These are phyloP conservation scores for Cordyceps militaris DNA, from an alignment of 2,329 filamentous ascomycete species.

Conservation along the genomic window DNA sequence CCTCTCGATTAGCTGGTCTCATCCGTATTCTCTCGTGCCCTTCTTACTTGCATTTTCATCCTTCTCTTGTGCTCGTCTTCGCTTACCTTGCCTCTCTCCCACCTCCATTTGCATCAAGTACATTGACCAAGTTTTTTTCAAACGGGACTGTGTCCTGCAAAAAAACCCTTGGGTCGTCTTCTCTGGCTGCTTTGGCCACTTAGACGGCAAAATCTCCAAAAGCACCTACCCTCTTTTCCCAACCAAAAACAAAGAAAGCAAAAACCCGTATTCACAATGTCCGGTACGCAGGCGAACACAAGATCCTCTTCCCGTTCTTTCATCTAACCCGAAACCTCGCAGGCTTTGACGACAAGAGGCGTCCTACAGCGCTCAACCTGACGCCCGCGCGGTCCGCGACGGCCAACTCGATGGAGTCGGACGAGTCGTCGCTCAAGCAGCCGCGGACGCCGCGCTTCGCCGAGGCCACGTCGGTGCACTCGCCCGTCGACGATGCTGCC, in stretches of 20 bases:
- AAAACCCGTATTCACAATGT: constrained; percentile 4
- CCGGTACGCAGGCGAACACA: neutral
- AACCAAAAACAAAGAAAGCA: neutral
- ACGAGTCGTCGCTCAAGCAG: constrained; percentile 53
- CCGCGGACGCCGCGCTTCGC: constrained; percentile 73
- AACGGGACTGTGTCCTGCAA: constrained; percentile 10
- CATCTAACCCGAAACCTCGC: neutral
- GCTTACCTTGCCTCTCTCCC: neutral
- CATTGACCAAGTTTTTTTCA: neutral
- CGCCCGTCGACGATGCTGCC: constrained; percentile 52
- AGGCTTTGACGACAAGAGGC: constrained; percentile 46
- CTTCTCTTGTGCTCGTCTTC: neutral
- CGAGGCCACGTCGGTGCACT: constrained; percentile 73
- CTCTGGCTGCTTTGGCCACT: neutral
- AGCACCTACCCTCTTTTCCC: neutral
- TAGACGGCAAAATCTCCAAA: neutral
- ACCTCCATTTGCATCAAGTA: neutral
- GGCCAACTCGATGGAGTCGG: constrained; percentile 44
- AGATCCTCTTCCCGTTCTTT: constrained; percentile 11
- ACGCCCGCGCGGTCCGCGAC: constrained; percentile 42
- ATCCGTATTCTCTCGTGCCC: constrained; percentile 24
- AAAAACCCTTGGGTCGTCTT: neutral
- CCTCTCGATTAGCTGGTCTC: constrained; percentile 51
- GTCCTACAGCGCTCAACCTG: constrained; percentile 50
- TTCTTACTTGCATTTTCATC: constrained; percentile 9